Conservation (phyloP, 2,329 filamentous ascomycete species). For the Drechslerella dactyloides region DNA sequence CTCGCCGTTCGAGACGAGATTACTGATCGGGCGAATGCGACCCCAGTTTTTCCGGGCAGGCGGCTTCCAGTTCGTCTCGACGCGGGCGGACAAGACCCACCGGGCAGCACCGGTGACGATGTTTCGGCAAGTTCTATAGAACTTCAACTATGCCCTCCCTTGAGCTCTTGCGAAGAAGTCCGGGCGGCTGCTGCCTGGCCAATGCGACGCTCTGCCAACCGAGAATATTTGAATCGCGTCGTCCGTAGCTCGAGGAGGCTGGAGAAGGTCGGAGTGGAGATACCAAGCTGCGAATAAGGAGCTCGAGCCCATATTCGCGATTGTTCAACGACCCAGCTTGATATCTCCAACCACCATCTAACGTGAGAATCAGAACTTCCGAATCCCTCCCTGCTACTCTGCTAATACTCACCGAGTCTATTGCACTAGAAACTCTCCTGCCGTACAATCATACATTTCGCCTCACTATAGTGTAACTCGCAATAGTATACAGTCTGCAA, state of each 20-base stretch:
- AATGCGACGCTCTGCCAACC: slow-evolving; percentile 23
- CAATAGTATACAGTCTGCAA: not conserved
- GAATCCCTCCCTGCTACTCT: too few species aligned
- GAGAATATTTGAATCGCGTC: slow-evolving; percentile 27
- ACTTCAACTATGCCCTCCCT: slow-evolving; percentile 3
- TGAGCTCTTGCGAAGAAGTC: not conserved
- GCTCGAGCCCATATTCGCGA: not conserved
- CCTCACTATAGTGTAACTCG: not conserved
- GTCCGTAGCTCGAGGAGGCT: not conserved
- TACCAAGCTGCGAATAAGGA: not conserved
- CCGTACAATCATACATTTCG: not conserved
- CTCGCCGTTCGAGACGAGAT: slow-evolving; percentile 22
- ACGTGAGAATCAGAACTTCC: too few species aligned
- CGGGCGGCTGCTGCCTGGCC: slow-evolving; percentile 12
- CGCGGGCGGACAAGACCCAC: slow-evolving; percentile 10
- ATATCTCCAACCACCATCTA: too few species aligned
- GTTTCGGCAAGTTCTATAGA: slow-evolving; percentile 27
- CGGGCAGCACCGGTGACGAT: slow-evolving; percentile 4
- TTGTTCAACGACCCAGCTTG: not conserved
- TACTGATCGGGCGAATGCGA: not conserved
- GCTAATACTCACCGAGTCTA: too few species aligned
- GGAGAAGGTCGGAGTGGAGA: not conserved
- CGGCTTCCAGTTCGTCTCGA: slow-evolving; percentile 25
- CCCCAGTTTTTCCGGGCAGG: slow-evolving; percentile 6
- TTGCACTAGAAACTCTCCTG: too few species aligned